Base-by-base conservation (phyloP, 306 rosid genomes). In the Vigna hirtella region DNA sequence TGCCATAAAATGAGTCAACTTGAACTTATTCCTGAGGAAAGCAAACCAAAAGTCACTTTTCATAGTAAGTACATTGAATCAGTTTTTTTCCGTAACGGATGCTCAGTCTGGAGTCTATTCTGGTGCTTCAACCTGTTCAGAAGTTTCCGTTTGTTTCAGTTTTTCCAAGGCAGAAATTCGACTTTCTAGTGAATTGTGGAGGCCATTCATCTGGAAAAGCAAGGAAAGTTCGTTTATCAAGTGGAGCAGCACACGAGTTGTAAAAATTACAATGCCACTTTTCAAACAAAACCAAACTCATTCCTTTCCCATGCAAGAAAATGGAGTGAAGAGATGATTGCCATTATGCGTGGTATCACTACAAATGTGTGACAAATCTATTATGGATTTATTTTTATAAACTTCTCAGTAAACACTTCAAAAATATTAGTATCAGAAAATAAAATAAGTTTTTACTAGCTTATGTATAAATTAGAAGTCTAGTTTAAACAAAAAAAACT, bases 121-220 rank as follows among this genome's bases (percentile, higher is more conserved):
- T 49, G 85, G 74, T 75, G 93, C 77, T 79, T 84, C 92, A 77
- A 49, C 85, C 32, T 86, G 92, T 79, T 82, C 84, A 47, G 90
- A 70, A 81, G 83, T 76, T 81, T 85, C 93, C 32, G 82, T 58
- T 70, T 84, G 92, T 80, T 89, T 88, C 86, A 89, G 84, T 47
- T 83, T 89, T 79, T 95, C 98, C 65, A 92, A 81, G 45, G 97
- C 83, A 38, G 90, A 91, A 87, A 95, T 86, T 62, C 98, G 83
- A 67, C 86, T 74, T 24, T 91, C 96, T 70, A 95, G 79, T 36
- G 97, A 88, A 32, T 84, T 86, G 30, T 90, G 90, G 51, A 95
- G 77, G 51, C 85, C 93, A 62, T 85, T 91, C 87, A 90, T 74
- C 98, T 95, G 90, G n/a, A 78, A 43, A 79, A 69, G 76, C 75